Conservation (phyloP, 78 protist species). For the Tieghemostelium lacteum region DNA sequence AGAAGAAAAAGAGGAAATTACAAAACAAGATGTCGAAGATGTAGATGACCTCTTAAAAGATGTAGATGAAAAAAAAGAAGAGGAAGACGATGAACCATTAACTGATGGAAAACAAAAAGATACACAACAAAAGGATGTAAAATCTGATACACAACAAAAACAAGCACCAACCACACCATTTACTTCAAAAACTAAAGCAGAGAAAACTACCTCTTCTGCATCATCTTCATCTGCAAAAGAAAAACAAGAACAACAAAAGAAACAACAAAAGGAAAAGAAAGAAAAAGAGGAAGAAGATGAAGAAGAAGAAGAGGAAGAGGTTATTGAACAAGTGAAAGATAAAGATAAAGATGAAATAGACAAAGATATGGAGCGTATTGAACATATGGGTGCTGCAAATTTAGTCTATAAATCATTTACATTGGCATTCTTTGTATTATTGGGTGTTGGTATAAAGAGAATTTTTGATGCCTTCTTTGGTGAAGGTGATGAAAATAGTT, state of each 20-base stretch:
- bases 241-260: neutral
- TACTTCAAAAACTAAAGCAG: neutral
- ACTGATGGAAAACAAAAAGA: no score
- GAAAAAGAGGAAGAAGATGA: neutral
- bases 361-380: neutral
- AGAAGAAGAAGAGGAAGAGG: neutral
- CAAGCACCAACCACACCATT: neutral
- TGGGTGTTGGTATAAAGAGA: neutral
- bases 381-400: neutral
- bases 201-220: neutral
- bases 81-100: neutral
- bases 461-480: no score
- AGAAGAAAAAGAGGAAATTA: no score
- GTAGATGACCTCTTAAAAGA: no score
- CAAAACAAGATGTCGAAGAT: no score
- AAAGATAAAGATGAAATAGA: neutral
- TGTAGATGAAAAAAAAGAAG: no score
- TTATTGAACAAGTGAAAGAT: neutral
- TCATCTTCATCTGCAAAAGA: neutral
- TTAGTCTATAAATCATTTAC: neutral
- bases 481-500: no score
- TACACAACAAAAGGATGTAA: neutral
- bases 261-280: neutral
- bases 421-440: neutral
- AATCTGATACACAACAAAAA: neutral